These are phyloP conservation scores for Aurifilum marmelostoma DNA, from an alignment of 2,329 filamentous ascomycete species.

Conservation along the genomic window DNA sequence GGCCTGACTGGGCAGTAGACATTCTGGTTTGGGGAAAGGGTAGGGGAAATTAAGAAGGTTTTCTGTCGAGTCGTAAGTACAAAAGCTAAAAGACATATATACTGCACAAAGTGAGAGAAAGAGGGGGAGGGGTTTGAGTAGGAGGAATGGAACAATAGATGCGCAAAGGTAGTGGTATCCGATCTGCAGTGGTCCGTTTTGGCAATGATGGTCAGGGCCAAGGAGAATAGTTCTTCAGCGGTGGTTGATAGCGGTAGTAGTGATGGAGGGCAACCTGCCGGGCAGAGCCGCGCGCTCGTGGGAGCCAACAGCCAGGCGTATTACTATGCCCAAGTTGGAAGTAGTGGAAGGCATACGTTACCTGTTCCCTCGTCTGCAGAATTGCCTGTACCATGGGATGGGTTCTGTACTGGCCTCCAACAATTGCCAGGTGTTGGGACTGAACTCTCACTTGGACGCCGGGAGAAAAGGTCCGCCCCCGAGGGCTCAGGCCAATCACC, in stretches of 20 bases:
- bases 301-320: background rate
- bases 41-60: background rate
- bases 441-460: background rate
- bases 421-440: background rate
- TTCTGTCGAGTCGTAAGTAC: background rate
- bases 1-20: background rate
- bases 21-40: background rate
- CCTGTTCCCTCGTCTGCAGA: background rate
- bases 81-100: background rate
- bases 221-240: background rate
- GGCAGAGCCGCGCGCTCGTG: slow-evolving; percentile 8
- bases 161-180: background rate
- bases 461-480: slow-evolving; percentile 8
- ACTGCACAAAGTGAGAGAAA: background rate
- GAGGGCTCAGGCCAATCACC: background rate
- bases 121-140: background rate
- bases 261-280: background rate
- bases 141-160: background rate
- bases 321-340: background rate
- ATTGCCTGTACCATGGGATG: background rate
- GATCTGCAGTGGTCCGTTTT: background rate
- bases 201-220: slow-evolving; percentile 16
- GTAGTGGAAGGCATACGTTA: background rate
- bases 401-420: background rate
- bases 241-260: background rate